Percentiles rank a stretch among this genome's conserved stretches.
Evolutionary conservation across 306 rosid species (phyloP).

Genomic region (Fragaria nilgerrensis): DNA sequence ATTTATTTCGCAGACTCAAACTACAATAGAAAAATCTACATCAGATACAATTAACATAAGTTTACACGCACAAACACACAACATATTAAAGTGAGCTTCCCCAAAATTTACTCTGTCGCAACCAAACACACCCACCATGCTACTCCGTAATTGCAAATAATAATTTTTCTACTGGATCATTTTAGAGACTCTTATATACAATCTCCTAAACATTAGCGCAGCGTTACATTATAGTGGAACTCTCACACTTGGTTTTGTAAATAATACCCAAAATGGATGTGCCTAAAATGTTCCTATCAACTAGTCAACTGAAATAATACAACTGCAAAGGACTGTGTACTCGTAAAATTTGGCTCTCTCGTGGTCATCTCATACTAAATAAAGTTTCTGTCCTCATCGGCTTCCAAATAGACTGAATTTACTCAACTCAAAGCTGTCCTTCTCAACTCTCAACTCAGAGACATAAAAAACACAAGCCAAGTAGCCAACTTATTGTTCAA

Average conservation of each 20-base stretch:
- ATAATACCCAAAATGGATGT: not conserved
- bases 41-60: not conserved
- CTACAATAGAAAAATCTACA: not conserved
- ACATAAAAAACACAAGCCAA: not conserved
- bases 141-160: not conserved
- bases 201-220: not conserved
- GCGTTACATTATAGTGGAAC: no score
- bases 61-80: not conserved
- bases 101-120: not conserved
- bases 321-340: not conserved
- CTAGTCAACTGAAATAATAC: not conserved
- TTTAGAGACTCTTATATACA: not conserved
- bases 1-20: not conserved
- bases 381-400: not conserved
- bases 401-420: not conserved
- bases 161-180: not conserved
- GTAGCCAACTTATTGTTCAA: not conserved
- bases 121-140: conserved; percentile 7
- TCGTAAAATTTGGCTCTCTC: not conserved
- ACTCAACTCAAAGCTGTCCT: not conserved
- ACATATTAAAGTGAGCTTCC: not conserved
- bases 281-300: not conserved
- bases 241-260: no score
- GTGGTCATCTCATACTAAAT: not conserved
- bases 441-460: not conserved